phyloP scores from a whole-genome alignment of 768 basidiomycete species.

The Mycena floridula region DNA sequence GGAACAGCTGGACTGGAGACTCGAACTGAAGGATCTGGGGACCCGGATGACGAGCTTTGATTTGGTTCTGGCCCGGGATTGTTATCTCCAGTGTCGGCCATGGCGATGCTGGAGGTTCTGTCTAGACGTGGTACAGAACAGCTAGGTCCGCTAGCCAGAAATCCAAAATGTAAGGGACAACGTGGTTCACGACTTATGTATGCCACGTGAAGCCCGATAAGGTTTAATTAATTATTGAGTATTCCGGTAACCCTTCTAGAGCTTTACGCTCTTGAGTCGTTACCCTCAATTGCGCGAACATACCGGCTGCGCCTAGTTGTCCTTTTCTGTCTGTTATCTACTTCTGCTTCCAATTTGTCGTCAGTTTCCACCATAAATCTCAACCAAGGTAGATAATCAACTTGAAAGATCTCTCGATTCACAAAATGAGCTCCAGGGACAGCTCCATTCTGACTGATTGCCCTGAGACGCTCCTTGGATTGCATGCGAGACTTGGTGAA shows the following conservation, averaged over 20 bases:
- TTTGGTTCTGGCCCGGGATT: too few relatives aligned
- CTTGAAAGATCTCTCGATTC: slow-evolving; percentile 39
- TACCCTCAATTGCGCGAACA: slow-evolving; percentile 38
- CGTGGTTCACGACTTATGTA: too few relatives aligned
- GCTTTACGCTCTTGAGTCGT: slow-evolving; percentile 27
- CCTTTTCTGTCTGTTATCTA: slow-evolving; percentile 25
- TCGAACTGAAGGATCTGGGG: not conserved
- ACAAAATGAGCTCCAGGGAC: slow-evolving; percentile 30
- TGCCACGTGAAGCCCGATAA: not conserved
- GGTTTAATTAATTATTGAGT: not conserved
- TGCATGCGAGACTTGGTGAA: slow-evolving; percentile 39
- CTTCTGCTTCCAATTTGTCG: slow-evolving; percentile 39
- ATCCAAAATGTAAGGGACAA: too few relatives aligned
- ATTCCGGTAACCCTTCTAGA: slow-evolving; percentile 20
- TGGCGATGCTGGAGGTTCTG: too few relatives aligned
- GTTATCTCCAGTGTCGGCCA: not conserved
- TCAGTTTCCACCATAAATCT: slow-evolving; percentile 61
- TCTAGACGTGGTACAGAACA: too few relatives aligned
- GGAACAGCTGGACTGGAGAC: slow-evolving; percentile 47
- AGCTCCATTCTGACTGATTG: slow-evolving; percentile 44
- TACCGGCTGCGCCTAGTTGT: slow-evolving; percentile 56
- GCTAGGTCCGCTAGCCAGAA: too few relatives aligned
- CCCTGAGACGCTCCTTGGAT: slow-evolving; percentile 36
- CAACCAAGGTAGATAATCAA: slow-evolving; percentile 70
- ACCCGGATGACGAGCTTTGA: too few relatives aligned